Conservation (phyloP, 139 green algal species). For the Coelastrella sp. region DNA sequence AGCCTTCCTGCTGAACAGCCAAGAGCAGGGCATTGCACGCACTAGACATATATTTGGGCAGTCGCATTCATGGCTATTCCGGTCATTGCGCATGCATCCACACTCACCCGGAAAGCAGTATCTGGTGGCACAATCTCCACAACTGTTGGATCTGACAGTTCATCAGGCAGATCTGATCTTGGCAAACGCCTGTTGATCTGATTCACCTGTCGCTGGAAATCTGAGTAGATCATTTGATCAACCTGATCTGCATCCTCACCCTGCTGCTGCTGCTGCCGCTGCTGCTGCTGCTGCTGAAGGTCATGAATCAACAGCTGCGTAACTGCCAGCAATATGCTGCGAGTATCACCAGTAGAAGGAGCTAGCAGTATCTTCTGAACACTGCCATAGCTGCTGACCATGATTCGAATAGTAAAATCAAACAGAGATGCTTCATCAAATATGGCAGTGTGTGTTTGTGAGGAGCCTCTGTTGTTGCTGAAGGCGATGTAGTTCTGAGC, state of each 20-base stretch:
- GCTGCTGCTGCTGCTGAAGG: background rate
- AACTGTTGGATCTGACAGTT: background rate
- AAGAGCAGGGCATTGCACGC: no score
- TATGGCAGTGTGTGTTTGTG: conserved; percentile 8
- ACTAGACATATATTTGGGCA: no score
- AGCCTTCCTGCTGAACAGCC: no score
- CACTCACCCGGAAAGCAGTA: background rate
- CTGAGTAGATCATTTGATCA: background rate
- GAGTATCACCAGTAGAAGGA: background rate
- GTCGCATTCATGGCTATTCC: no score
- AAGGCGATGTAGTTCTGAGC: background rate
- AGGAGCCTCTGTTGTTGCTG: background rate
- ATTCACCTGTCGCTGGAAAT: background rate
- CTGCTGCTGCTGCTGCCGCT: conserved; percentile 12
- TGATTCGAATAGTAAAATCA: conserved; percentile 10
- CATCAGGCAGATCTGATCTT: background rate
- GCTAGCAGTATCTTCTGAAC: conserved; percentile 3
- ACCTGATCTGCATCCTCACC: background rate
- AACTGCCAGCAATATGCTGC: background rate
- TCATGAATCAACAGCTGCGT: conserved; percentile 11
- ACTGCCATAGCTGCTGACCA: conserved; percentile 11
- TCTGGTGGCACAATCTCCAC: conserved; percentile 5
- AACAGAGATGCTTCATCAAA: conserved; percentile 17
- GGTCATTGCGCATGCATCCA: no score
- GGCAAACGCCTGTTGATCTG: conserved; percentile 15